Base-by-base conservation (phyloP, 306 rosid species). In the Gastrolobium villosum region DNA sequence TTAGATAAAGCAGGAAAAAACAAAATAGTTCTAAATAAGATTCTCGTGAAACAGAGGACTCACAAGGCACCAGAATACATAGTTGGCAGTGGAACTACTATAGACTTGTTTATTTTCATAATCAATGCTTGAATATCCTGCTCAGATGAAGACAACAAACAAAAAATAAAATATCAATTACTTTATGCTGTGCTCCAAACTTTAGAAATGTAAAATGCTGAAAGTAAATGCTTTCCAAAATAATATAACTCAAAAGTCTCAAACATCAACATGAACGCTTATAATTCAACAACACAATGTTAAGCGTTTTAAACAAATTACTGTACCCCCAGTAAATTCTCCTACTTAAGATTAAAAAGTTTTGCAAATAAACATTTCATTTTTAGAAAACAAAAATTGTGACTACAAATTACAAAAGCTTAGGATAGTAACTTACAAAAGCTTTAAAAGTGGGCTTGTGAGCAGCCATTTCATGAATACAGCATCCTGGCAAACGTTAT, bases 101-200 rank as follows among this genome's bases (percentile, higher is more conserved):
- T 88, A 76, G 98, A 95, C 92, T 84, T 95, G 81, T 93, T 93
- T 83, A 95, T 95, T 87, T 90, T 95, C 87, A 74, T 90, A 77
- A 95, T 90, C 86, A 95, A 87, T 64, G 98, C 87, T 91, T 91
- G 98, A 56, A 96, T 96, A 82, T 96, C 99, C 99, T 96, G 97
- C 78, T 36, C 82, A 84, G 79, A 82, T 26, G 31, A 82, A 77
- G 48, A 76, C 60, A 71, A 30, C n/a, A 39, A 14, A 14, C 1
- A 35, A 9, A 9, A 41, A 57, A 3, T 31, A 32, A 52, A 14
- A 31, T 46, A 59, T 60, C 36, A 54, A 44, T 43, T 44, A 30
- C 4, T 45, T 75, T 20, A 75, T 39, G 76, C 2, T 62, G n/a
- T 31, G 20, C 31, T 68, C 61, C 65, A 68, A 40, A 69, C 71